These are phyloP conservation scores for Russula olivacea DNA, from an alignment of 768 basidiomycete species.

Conservation along the genomic window DNA sequence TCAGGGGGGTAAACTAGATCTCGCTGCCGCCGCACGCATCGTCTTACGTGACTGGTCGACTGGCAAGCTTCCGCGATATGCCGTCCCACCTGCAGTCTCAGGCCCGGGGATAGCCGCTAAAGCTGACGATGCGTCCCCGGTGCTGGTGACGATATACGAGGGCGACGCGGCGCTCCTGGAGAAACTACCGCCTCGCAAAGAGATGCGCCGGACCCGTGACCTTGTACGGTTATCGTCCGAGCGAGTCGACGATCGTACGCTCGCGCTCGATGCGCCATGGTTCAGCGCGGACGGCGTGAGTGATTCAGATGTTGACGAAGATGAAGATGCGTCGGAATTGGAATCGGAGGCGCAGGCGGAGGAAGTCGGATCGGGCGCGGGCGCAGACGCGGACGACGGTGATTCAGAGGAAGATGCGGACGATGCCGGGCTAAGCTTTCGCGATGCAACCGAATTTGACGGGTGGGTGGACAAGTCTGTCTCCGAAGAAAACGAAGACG, in stretches of 20 bases:
- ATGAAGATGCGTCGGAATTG: neutral
- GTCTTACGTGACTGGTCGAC: slow-evolving; percentile 82
- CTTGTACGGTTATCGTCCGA: slow-evolving; percentile 47
- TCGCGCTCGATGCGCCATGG: slow-evolving; percentile 38
- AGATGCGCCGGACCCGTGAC: slow-evolving; percentile 49
- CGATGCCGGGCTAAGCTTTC: too few species aligned
- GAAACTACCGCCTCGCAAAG: slow-evolving; percentile 50
- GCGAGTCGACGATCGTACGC: slow-evolving; percentile 37
- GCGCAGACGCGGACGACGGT: neutral
- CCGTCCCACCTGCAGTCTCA: slow-evolving; percentile 41
- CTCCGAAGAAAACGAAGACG: too few species aligned
- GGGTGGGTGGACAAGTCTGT: too few species aligned
- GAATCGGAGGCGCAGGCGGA: slow-evolving; percentile 33
- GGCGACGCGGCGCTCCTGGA: slow-evolving; percentile 49
- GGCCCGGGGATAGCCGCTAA: slow-evolving; percentile 7
- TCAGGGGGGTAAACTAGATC: slow-evolving; percentile 68
- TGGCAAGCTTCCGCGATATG: slow-evolving; percentile 69
- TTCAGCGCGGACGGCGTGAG: slow-evolving; percentile 33
- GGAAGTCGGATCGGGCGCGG: slow-evolving; percentile 32
- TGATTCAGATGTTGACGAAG: slow-evolving; percentile 31
- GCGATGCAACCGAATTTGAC: too few species aligned
- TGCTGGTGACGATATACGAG: slow-evolving; percentile 35
- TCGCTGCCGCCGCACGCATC: slow-evolving; percentile 67
- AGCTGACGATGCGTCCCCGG: slow-evolving; percentile 19
- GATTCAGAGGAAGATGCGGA: slow-evolving; percentile 27